A percentile compares a stretch with the other conserved stretches of the same genome.
Conservation (phyloP, 2,329 filamentous ascomycete species). For the Diaporthe sp. region DNA sequence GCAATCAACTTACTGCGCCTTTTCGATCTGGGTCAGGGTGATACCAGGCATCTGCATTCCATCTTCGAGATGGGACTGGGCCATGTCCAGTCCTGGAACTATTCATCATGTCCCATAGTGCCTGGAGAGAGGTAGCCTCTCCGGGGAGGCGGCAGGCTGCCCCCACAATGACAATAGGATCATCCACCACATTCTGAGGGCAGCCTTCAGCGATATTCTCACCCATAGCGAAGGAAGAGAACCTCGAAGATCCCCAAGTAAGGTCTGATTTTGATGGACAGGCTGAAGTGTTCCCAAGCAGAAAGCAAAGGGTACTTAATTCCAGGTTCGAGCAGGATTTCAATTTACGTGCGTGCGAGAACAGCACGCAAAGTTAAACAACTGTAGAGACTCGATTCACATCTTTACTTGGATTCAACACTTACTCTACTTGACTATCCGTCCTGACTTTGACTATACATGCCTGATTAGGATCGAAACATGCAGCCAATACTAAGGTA, state of each 20-base stretch:
- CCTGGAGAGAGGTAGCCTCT: slow-evolving; percentile 55
- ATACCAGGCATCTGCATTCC: slow-evolving; percentile 18
- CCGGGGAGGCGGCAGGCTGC: slow-evolving; percentile 63
- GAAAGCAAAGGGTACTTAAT: no score
- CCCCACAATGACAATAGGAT: slow-evolving; percentile 61
- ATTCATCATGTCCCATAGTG: slow-evolving; percentile 57
- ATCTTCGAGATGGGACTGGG: background rate
- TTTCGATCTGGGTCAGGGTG: slow-evolving; percentile 22
- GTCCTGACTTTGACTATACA: no score
- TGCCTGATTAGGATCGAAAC: no score
- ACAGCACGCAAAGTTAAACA: no score
- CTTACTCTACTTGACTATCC: no score
- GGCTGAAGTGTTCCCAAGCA: background rate
- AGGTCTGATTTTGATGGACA: background rate
- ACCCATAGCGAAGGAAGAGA: background rate
- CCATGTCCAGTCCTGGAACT: slow-evolving; percentile 6
- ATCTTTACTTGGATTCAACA: no score
- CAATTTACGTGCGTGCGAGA: no score
- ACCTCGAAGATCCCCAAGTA: background rate
- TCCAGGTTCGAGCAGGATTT: no score
- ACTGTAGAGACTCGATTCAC: no score
- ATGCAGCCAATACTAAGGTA: no score
- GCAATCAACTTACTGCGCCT: slow-evolving; percentile 13
- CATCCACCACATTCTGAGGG: background rate
- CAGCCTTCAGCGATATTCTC: background rate